Conservation (phyloP, 2,329 filamentous ascomycete genomes). For the Trichoderma lentiforme region DNA sequence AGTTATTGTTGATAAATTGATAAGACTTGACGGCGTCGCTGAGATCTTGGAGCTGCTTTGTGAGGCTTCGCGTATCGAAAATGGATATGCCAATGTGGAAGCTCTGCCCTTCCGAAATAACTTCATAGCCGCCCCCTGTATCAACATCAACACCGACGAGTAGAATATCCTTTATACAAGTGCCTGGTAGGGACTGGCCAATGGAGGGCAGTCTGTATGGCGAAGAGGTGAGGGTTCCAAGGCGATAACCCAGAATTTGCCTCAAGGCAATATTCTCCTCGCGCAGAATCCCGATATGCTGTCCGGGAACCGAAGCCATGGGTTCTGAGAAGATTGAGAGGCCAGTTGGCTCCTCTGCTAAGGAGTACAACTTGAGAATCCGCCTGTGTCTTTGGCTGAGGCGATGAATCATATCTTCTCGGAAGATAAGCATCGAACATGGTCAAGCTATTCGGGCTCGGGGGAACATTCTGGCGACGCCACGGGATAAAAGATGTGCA, state of each 20-base stretch:
- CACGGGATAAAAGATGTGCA: not conserved
- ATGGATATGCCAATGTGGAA: conserved; percentile 23
- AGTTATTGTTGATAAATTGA: conserved; percentile 20
- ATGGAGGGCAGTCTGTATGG: conserved; percentile 1
- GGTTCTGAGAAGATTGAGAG: not conserved
- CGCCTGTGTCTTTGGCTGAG: not conserved
- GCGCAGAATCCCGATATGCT: conserved; percentile 22
- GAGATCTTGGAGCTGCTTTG: not conserved
- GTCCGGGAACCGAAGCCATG: conserved; percentile 5
- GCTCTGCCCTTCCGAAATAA: conserved; percentile 16
- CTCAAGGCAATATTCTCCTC: conserved; percentile 23
- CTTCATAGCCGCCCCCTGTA: conserved; percentile 13
- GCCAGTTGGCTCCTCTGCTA: not conserved
- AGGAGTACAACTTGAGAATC: not conserved
- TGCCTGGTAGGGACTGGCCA: not conserved
- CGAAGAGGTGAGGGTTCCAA: not conserved
- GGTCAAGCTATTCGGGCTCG: not conserved
- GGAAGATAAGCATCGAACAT: not conserved
- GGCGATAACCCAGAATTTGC: conserved; percentile 22
- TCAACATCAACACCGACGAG: conserved; percentile 21
- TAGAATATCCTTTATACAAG: not conserved
- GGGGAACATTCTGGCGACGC: not conserved
- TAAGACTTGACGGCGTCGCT: conserved; percentile 19
- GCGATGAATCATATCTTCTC: not conserved
- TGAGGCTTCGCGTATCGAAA: conserved; percentile 18